Evolutionary conservation across 495 filamentous ascomycete species (phyloP).

Genomic region (Cladorrhinum samala): DNA sequence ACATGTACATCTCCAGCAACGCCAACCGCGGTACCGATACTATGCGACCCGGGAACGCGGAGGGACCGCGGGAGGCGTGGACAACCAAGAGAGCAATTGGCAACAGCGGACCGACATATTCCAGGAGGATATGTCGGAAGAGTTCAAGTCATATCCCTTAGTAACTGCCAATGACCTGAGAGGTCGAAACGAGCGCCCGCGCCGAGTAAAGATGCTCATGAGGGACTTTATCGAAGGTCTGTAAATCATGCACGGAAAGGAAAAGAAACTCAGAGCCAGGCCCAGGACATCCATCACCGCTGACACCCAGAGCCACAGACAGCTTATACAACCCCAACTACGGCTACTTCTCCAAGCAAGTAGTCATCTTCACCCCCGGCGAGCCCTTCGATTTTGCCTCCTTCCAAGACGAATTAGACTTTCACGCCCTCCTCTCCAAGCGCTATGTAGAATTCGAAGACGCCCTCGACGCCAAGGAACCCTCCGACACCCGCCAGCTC

Average conservation of each 20-base stretch:
- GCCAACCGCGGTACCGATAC: constrained; percentile 21
- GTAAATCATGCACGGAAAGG: constrained; percentile 13
- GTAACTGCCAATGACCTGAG: constrained; percentile 77
- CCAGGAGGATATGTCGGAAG: constrained; percentile 66
- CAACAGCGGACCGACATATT: constrained; percentile 69
- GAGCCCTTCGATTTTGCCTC: constrained; percentile 86
- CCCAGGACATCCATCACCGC: too few species aligned
- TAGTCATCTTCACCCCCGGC: constrained; percentile 88
- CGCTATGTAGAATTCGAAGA: constrained; percentile 90
- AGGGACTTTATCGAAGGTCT: constrained; percentile 95
- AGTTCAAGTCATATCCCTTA: constrained; percentile 72
- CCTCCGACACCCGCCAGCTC: constrained; percentile 73
- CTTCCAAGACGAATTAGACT: constrained; percentile 76
- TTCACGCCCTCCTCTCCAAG: constrained; percentile 65
- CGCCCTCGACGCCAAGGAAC: constrained; percentile 59
- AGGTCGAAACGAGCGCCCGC: constrained; percentile 65
- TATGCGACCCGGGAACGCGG: constrained; percentile 21
- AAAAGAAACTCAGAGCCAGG: too few species aligned
- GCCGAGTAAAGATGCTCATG: constrained; percentile 89
- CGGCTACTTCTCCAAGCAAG: constrained; percentile 96
- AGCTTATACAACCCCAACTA: constrained; percentile 96
- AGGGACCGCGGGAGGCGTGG: constrained; percentile 19
- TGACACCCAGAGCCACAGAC: constrained; percentile 49
- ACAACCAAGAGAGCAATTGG: constrained; percentile 57
- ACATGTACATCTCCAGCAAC: constrained; percentile 9